Evolutionary conservation across 2,329 filamentous ascomycete species (phyloP), one percentile per base, ranked within the genome.

Genomic region (Claviceps africana): DNA sequence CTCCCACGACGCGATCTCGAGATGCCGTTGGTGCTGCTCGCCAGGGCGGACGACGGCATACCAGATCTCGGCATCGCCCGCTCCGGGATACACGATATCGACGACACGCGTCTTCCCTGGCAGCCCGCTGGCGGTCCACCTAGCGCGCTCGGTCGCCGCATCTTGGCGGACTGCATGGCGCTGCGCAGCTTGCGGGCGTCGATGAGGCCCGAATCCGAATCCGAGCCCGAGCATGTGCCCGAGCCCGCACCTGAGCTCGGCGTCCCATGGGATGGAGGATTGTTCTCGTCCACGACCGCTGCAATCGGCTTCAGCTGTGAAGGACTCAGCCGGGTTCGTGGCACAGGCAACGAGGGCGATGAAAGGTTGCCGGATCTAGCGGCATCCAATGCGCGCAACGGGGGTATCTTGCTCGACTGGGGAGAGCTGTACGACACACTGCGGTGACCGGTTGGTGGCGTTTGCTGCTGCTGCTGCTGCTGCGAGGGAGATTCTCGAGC

Each of bases 401-500:
- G 75, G 2, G 77, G 76, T 5, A 63, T 58, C 44, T 60, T 61
- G 25, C 61, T 59, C 2, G 58, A 45, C 3, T 63, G 60, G 2
- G 66, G 63, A 3, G 67, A 64, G 47, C 57, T 57, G 3, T 79
- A 79, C 22, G 78, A 75, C 40, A 82, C 67, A 49, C 75, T 75
- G 28, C 79, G 71, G n/a, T 76, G 76, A 54, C 83, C 67, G 8
- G 74, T 73, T 15, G 80, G 74, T 13, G 80, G 77, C 1, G 76
- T 70, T 15, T 70, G 69, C 15, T n/a, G n/a, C n/a, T n/a, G n/a
- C n/a, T n/a, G n/a, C n/a, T n/a, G n/a, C n/a, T n/a, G n/a, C n/a
- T 78, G 75, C 4, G 78, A 67, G 4, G 86, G 84, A 3, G 85
- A 88, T 50, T 78, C 82, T 46, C 77, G 72, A 2, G 57, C 47